A percentile compares a stretch with the other conserved stretches of the same genome.
Evolutionary conservation across 1,284 basidiomycete genomes (phyloP).

Genomic region (Boletus smithii): DNA sequence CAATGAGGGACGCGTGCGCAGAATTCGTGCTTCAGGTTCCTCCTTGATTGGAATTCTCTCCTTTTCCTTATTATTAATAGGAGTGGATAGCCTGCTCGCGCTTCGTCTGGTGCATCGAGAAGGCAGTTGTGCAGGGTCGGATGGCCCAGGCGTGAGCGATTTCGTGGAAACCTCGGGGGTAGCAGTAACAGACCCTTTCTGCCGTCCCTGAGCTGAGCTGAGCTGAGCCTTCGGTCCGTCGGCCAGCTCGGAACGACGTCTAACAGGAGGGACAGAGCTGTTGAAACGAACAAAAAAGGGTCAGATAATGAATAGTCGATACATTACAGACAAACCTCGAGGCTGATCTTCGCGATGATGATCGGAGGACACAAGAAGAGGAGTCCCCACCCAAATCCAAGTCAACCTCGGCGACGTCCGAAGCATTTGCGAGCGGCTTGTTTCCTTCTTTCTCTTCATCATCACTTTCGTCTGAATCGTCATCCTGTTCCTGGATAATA

Average conservation of each 20-base stretch:
- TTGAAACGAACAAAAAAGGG: slow-evolving; percentile 1
- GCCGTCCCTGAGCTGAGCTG: slow-evolving; percentile 50
- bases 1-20: slow-evolving; percentile 45
- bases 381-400: slow-evolving; percentile 51
- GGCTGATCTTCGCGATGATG: slow-evolving; percentile 27
- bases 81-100: slow-evolving; percentile 31
- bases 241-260: slow-evolving; percentile 18
- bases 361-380: slow-evolving; percentile 23
- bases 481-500: slow-evolving; percentile 53
- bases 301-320: slow-evolving; percentile 14
- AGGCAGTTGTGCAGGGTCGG: slow-evolving; percentile 20
- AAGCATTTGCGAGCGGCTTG: slow-evolving; percentile 43
- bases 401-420: slow-evolving; percentile 46
- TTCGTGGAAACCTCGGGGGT: slow-evolving; percentile 25
- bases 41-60: slow-evolving; percentile 45
- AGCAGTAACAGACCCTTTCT: slow-evolving; percentile 42
- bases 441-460: slow-evolving; percentile 47
- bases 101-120: slow-evolving; percentile 22
- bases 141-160: slow-evolving; percentile 25
- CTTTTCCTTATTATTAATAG: slow-evolving; percentile 34
- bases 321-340: slow-evolving; percentile 28
- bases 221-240: slow-evolving; percentile 36
- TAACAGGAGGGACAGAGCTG: slow-evolving; percentile 30
- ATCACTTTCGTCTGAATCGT: slow-evolving; percentile 53
- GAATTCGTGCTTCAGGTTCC: slow-evolving; percentile 46